Evolutionary conservation across 257 asterid species (phyloP), one percentile per base, ranked within the genome.

Genomic region (Petunia axillaris): DNA sequence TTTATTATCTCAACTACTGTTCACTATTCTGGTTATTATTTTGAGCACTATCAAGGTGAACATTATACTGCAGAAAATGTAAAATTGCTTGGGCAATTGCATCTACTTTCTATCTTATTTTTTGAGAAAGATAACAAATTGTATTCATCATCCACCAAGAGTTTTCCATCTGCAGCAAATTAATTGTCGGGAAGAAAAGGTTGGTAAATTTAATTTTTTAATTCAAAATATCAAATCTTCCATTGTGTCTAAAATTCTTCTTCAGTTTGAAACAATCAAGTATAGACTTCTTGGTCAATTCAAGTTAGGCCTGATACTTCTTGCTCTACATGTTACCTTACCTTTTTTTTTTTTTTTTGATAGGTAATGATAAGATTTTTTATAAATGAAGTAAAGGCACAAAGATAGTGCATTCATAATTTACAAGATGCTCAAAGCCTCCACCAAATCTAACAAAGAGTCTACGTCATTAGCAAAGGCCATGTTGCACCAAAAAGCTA

Each of bases 271-370:
- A 64, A 64, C 48, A 64, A 64, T 38, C 38, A 64, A 46, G 71
- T 64, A 13, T 64, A 64, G 70, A 64, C 8, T 64, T 64, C 70
- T 64, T 64, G n/a, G 71, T 64, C 71, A 38, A 37, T 64, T 64
- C 71, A 38, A 37, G 48, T 64, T 37, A 38, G 48, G 37, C 48
- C 46, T 64, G 71, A 64, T 64, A 37, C 46, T 64, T 64, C 71
- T 64, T 15, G 48, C 25, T 64, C 48, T 4, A 64, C 9, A 13
- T 38, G 25, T 0, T 38, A 11, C 71, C 71, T 64, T 8, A 64
- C 13, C 25, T 13, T 25, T 25, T 25, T 25, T 25, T 25, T 25
- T 25, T 25, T 25, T 25, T 25, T 25, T 25, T 25, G 25, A 25
- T 25, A 25, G 25, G 25, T 25, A 25, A 25, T 25, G 25, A 25